Evolutionary conservation across 345 rosid genomes (phyloP), one percentile per base, ranked within the genome.

Genomic region (Lumnitzera littorea): DNA sequence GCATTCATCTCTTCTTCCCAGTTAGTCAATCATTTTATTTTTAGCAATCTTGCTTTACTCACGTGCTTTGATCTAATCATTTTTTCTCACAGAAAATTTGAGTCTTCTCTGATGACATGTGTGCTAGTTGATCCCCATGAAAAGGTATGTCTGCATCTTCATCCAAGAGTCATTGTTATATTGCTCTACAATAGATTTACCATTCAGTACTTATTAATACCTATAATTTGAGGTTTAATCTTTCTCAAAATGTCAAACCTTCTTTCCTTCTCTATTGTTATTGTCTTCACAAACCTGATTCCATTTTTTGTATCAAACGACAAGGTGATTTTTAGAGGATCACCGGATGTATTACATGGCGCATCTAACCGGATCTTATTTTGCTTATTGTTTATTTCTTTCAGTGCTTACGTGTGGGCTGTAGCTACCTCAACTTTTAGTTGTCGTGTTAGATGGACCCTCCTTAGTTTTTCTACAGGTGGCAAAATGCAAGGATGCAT

Each of bases 381-480:
- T 60, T 70, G 54, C 29, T 62, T 48, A 53, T 69, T 13, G 14
- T 55, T 50, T 16, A 63, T 43, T 48, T 48, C 62, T 77, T 72
- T 56, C 76, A 72, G 63, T 76, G 64, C 61, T 60, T 68, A 92
- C 96, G 95, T 74, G 71, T 73, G 96, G 79, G 75, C 87, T 48
- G 83, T 89, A 56, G 80, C 94, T 68, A 89, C 94, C 43, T 78
- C 96, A 66, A 76, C 88, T 72, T 20, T 76, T 92, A 63, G 87
- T 70, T 36, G 85, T 71, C 70, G 84, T 92, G 96, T 74, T 89
- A 75, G 91, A 84, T 74, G 95, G 92, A 60, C 85, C 89, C 69
- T 81, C 96, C 70, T 76, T 88, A 61, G 77, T 87, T 66, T 85
- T 87, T 76, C 74, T 92, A 68, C 98, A 91, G 73, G 92, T 92